Percentiles rank a stretch among this genome's conserved stretches.
These are phyloP conservation scores for Batkoa obscura DNA, from an alignment of 371 early-diverging fungal genomes.

Conservation along the genomic window DNA sequence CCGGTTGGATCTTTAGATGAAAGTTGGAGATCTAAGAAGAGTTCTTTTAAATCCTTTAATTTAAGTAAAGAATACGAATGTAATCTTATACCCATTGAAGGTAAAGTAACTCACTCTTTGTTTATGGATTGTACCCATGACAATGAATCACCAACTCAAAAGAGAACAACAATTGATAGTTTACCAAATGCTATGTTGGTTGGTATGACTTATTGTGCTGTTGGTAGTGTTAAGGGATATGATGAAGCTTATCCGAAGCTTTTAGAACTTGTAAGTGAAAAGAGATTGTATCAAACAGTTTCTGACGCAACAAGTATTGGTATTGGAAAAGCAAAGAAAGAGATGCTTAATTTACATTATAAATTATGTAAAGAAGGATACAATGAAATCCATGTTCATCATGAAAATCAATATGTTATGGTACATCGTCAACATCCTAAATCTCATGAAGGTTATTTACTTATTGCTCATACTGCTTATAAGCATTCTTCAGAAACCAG, in stretches of 20 bases:
- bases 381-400: slow-evolving; percentile 83
- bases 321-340: slow-evolving; percentile 46
- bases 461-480: slow-evolving; percentile 79
- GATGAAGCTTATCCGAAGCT: slow-evolving; percentile 77
- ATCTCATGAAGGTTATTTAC: slow-evolving; percentile 75
- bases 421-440: slow-evolving; percentile 83
- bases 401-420: slow-evolving; percentile 68
- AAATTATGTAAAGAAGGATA: slow-evolving; percentile 67
- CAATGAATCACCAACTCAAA: slow-evolving; percentile 87
- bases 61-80: slow-evolving; percentile 7
- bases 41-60: background rate
- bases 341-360: slow-evolving; percentile 49
- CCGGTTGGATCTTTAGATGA: slow-evolving; percentile 57
- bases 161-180: slow-evolving; percentile 63
- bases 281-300: slow-evolving; percentile 39
- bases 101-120: slow-evolving; percentile 65
- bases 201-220: slow-evolving; percentile 72
- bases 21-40: slow-evolving; percentile 16
- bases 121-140: slow-evolving; percentile 98
- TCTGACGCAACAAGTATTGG: slow-evolving; percentile 29
- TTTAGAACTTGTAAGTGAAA: slow-evolving; percentile 74
- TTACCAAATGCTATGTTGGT: slow-evolving; percentile 82
- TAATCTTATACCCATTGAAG: slow-evolving; percentile 13
- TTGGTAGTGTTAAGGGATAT: slow-evolving; percentile 90
- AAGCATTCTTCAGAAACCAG: slow-evolving; percentile 11